Evolutionary conservation across 495 filamentous ascomycete species (phyloP).

Genomic region (Penicillium flavigenum): DNA sequence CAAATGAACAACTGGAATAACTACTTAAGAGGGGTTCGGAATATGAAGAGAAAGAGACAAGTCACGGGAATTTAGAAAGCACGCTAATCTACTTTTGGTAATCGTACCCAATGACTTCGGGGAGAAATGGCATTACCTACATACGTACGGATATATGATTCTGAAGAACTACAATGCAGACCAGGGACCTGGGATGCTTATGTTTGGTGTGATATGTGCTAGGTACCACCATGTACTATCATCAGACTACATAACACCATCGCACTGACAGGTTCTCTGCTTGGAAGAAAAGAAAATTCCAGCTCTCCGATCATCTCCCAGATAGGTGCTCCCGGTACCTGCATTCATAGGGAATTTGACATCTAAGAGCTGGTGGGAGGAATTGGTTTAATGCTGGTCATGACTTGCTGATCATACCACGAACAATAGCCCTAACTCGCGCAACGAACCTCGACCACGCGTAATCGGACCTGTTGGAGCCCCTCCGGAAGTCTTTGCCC

Average conservation of each 20-base stretch:
- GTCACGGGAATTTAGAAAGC: conserved; percentile 32
- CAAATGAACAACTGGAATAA: conserved; percentile 3
- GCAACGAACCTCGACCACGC: not conserved
- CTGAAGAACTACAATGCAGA: not conserved
- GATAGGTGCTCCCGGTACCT: conserved; percentile 1
- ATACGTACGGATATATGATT: not conserved
- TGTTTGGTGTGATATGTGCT: not conserved
- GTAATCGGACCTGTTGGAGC: not conserved
- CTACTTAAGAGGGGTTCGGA: conserved; percentile 27
- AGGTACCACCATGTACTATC: not conserved
- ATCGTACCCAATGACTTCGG: conserved; percentile 21
- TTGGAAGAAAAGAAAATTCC: not conserved
- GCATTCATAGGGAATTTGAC: not conserved
- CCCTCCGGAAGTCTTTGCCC: not conserved
- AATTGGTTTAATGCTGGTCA: not conserved
- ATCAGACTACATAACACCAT: not conserved
- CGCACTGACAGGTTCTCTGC: not conserved
- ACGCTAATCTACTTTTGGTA: conserved; percentile 25
- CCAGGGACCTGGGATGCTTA: not conserved
- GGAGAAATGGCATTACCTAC: not conserved
- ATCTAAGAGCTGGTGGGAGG: not conserved
- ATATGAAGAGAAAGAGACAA: conserved; percentile 32
- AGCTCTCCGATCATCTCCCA: conserved; percentile 1
- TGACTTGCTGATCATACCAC: not conserved
- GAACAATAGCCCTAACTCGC: not conserved